Evolutionary conservation across 1,284 basidiomycete genomes (phyloP).

Genomic region (Moesziomyces globuligerus): DNA sequence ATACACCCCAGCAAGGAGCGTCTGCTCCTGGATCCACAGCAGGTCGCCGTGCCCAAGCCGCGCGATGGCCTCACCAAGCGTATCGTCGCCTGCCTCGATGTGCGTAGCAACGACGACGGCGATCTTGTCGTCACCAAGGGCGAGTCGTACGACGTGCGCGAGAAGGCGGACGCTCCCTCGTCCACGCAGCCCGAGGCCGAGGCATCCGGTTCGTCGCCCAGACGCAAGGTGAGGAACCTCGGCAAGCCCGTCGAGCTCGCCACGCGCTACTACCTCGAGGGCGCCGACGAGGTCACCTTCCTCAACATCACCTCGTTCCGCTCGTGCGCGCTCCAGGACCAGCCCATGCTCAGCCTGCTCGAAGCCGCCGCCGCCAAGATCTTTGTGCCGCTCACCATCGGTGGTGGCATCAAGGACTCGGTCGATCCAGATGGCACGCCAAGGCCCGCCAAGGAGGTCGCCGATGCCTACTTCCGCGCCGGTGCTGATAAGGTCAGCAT

Average conservation of each 20-base stretch:
- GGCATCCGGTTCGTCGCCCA: slow-evolving; percentile 15
- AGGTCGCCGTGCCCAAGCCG: slow-evolving; percentile 66
- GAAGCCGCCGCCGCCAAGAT: slow-evolving; percentile 87
- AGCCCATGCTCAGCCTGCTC: slow-evolving; percentile 97
- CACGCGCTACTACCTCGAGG: slow-evolving; percentile 83
- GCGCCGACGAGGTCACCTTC: slow-evolving; percentile 96
- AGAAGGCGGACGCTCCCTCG: slow-evolving; percentile 68
- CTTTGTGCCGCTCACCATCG: slow-evolving; percentile 98
- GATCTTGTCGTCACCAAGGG: slow-evolving; percentile 99
- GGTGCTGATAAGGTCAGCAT: slow-evolving; percentile 98
- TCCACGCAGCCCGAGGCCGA: slow-evolving; percentile 4
- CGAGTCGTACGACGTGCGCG: slow-evolving; percentile 98
- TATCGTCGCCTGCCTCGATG: slow-evolving; percentile 97
- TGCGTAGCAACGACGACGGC: slow-evolving; percentile 92
- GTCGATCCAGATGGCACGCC: slow-evolving; percentile 93
- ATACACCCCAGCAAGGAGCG: slow-evolving; percentile 34
- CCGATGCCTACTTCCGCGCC: slow-evolving; percentile 93
- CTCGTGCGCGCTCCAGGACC: slow-evolving; percentile 90
- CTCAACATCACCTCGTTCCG: slow-evolving; percentile 99
- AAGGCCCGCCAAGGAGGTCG: slow-evolving; percentile 89
- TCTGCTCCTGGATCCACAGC: slow-evolving; percentile 48
- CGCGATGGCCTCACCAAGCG: slow-evolving; percentile 77
- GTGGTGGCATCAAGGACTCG: slow-evolving; percentile 96
- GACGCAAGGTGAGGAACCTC: slow-evolving; percentile 88
- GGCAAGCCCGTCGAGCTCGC: slow-evolving; percentile 96